A percentile compares a stretch with the other conserved stretches of the same genome.
Evolutionary conservation across 768 basidiomycete species (phyloP).

Genomic region (Pseudohyphozyma bogoriensis): DNA sequence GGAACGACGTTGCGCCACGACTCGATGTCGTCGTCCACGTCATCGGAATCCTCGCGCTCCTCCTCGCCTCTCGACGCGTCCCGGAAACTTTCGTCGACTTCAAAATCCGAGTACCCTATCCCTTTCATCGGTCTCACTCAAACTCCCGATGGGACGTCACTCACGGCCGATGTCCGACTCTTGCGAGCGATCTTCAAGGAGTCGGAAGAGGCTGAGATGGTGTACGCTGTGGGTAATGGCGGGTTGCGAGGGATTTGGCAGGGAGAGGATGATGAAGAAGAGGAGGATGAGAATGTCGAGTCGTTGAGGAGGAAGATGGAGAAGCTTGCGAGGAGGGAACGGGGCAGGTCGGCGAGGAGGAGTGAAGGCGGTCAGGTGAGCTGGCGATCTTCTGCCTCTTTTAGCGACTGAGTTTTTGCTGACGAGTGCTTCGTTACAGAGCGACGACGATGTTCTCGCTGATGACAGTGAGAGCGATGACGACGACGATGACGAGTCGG

Average conservation of each 20-base stretch:
- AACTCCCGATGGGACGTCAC: slow-evolving; percentile 62
- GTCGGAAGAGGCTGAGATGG: neutral
- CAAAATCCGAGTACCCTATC: slow-evolving; percentile 20
- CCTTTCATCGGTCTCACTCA: slow-evolving; percentile 73
- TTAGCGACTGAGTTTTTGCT: neutral
- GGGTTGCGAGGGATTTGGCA: slow-evolving; percentile 1
- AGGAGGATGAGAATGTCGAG: neutral
- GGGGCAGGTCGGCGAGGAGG: neutral
- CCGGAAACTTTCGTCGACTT: slow-evolving; percentile 40
- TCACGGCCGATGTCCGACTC: slow-evolving; percentile 59
- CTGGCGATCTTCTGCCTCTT: neutral
- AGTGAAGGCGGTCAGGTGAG: neutral
- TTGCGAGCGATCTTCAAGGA: slow-evolving; percentile 54
- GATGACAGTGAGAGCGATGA: neutral
- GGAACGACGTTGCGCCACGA: too few relatives aligned
- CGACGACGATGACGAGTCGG: neutral
- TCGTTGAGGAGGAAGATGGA: neutral
- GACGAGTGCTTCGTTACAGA: too few relatives aligned
- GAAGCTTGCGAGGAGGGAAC: neutral
- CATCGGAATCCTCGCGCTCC: neutral
- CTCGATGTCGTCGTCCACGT: neutral
- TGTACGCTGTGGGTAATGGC: neutral
- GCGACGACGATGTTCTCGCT: too few relatives aligned
- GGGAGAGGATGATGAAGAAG: neutral
- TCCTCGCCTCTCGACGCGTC: neutral